Evolutionary conservation across 371 early-diverging fungal species (phyloP), one percentile per base, ranked within the genome.

Genomic region (Capillidium heterosporum): DNA sequence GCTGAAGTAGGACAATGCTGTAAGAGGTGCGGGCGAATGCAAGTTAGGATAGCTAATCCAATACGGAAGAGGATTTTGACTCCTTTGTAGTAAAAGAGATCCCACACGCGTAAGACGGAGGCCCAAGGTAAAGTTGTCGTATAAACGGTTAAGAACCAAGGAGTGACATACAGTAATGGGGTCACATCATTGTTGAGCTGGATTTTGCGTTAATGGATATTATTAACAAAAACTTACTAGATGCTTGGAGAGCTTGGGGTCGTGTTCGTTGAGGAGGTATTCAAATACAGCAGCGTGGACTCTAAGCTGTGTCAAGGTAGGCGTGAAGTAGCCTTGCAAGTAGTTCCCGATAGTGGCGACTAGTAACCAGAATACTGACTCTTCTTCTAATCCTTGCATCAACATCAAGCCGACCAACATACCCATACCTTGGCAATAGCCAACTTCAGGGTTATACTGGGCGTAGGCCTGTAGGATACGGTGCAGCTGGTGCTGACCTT

Each of bases 341-440:
- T 82, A 81, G 17, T 73, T 68, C 42, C 84, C 78, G 43, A 92
- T 76, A 4, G 83, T 82, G 1, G 85, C 76, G 0, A 85, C 88
- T 32, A 93, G 66, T 47, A 86, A 63, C 91, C 91, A 94, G 68
- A 94, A 94, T 0, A 86, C 70, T 48, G 87, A 88, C 71, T 84
- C 82, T 64, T 84, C 89, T 17, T 79, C 77, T 2, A 78, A 67
- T 76, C 91, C 77, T 17, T 87, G 86, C 80, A 92, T 89, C 56
- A 96, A 64, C 72, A 93, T 78, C 65, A 89, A 74, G 0, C 95
- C 95, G 1, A 82, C 94, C 48, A 96, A 60, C 41, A 90, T 80
- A 3, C 91, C 89, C 92, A 96, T 92, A 3, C 96, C 96, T 66
- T 95, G 95, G 63, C 95, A 93, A 65, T 96, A 96, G 27, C 92